These are phyloP conservation scores for Asterella californica DNA, from an alignment of 225 moss, liverwort and hornwort genomes.

Conservation along the genomic window DNA sequence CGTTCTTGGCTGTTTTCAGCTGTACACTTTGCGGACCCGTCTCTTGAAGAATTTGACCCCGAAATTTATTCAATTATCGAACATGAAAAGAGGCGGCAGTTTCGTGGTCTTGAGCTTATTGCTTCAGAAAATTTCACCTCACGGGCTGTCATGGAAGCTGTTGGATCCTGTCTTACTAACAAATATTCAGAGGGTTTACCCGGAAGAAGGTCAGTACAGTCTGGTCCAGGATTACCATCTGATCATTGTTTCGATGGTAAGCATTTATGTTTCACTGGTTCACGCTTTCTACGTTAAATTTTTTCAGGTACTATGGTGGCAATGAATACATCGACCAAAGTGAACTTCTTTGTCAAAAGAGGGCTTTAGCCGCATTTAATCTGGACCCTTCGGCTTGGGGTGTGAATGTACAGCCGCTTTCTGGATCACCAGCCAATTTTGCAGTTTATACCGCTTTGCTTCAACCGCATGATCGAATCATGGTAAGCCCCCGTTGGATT, in stretches of 20 bases:
- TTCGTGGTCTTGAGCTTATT: constrained; percentile 75
- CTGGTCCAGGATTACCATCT: neutral
- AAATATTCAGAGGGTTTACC: constrained; percentile 90
- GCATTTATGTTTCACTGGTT: neutral
- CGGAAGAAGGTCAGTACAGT: constrained; percentile 56
- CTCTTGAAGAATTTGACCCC: constrained; percentile 63
- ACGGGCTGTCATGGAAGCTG: constrained; percentile 89
- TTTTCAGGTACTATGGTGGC: constrained; percentile 79
- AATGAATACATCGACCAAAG: constrained; percentile 80
- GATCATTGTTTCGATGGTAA: neutral
- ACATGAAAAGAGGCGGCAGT: constrained; percentile 73
- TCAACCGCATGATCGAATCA: constrained; percentile 83
- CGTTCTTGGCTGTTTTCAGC: constrained; percentile 16
- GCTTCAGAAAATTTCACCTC: constrained; percentile 92
- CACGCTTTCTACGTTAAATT: neutral
- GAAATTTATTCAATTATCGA: constrained; percentile 78
- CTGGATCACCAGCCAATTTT: constrained; percentile 84
- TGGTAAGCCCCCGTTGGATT: constrained; percentile 42
- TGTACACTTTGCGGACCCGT: constrained; percentile 50
- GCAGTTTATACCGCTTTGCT: constrained; percentile 79
- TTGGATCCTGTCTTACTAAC: constrained; percentile 89
- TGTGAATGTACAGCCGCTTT: constrained; percentile 85
- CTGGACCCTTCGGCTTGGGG: constrained; percentile 66
- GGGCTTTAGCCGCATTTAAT: constrained; percentile 73
- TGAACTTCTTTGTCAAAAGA: constrained; percentile 66